Evolutionary conservation across 2,329 filamentous ascomycete species (phyloP).

Genomic region (Tolypocladium paradoxum): DNA sequence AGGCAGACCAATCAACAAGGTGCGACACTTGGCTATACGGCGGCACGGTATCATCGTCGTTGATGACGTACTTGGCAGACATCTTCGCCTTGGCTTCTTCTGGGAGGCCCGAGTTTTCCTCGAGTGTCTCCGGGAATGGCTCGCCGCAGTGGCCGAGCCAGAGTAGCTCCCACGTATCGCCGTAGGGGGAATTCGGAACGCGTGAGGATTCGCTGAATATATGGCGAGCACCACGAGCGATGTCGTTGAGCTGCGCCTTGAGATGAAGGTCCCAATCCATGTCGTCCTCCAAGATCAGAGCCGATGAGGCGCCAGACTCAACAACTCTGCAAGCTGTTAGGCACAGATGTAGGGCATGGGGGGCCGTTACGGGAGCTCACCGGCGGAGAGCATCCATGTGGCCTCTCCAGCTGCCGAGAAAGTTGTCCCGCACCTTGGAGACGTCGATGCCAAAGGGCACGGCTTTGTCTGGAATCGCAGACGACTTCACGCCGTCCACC

Average conservation of each 20-base stretch:
- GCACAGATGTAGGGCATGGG: not conserved
- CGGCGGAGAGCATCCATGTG: conserved; percentile 25
- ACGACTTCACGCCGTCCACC: conserved; percentile 32
- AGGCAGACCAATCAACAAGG: conserved; percentile 18
- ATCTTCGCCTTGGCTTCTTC: conserved; percentile 2
- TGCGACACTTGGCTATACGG: conserved; percentile 11
- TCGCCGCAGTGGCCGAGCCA: conserved; percentile 37
- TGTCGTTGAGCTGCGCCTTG: conserved; percentile 10
- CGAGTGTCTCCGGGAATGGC: conserved; percentile 15
- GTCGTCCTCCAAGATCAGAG: conserved; percentile 33
- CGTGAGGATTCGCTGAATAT: not conserved
- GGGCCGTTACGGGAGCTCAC: conserved; percentile 7
- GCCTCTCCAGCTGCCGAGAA: conserved; percentile 30
- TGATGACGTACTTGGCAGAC: conserved; percentile 8
- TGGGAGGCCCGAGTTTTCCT: conserved; percentile 9
- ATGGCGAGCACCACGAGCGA: conserved; percentile 4
- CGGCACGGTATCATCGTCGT: conserved; percentile 24
- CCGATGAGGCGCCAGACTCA: conserved; percentile 20
- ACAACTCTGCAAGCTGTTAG: conserved; percentile 15
- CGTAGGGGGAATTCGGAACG: conserved; percentile 26
- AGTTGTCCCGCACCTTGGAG: conserved; percentile 16
- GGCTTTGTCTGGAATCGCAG: conserved; percentile 24
- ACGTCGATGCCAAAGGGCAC: conserved; percentile 18
- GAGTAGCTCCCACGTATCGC: conserved; percentile 38
- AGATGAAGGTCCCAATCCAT: conserved; percentile 32